Base-by-base conservation (phyloP, 371 early-diverging fungal species). In the Batkoa obscura region DNA sequence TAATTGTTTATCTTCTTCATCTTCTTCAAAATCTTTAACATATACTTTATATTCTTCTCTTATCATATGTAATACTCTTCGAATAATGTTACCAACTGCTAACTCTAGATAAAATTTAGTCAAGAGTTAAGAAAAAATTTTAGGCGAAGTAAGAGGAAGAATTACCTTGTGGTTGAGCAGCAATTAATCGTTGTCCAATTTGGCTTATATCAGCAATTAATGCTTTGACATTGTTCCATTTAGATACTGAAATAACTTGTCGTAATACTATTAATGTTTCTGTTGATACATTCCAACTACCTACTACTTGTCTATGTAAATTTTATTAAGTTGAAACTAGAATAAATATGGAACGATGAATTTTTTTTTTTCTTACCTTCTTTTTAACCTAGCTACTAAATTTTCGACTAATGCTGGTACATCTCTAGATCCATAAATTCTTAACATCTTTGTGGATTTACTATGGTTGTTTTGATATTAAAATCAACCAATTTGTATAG, bases 71-170 rank as follows among this genome's bases (percentile, higher is more conserved):
- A 92, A 62, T 2, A 92, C 83, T 51, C 94, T 72, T 51, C 86
- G 79, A 23, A 83, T 77, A 38, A 88, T 86, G 67, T 90, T 93
- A 13, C 83, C 85, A 2, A 89, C 82, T 2, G 87, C 85, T 23
- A 91, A 72, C 63, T 94, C 94, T 74, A 66, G 57, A 41, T 10
- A 8, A 15, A 37, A 38, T 2, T 30, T n/a, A 2, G 47, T 8
- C n/a, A 36, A 35, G n/a, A 13, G 38, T 37, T 30, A 45, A 39
- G 12, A 48, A 3, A n/a, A n/a, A n/a, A 45, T n/a, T n/a, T 15
- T 45, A 3, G 3, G 2, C 3, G 2, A 13, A 41, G 6, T 17
- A 36, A 36, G 43, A 38, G 12, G 31, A 12, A 15, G 35, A 10
- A 32, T 15, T 63, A 80, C 82, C 83, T 59, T 76, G 83, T 0